Percentiles rank a stretch among this genome's conserved stretches.
Conservation (phyloP, 192 early-diverging fungal species). For the Backusella mclennaniae region DNA sequence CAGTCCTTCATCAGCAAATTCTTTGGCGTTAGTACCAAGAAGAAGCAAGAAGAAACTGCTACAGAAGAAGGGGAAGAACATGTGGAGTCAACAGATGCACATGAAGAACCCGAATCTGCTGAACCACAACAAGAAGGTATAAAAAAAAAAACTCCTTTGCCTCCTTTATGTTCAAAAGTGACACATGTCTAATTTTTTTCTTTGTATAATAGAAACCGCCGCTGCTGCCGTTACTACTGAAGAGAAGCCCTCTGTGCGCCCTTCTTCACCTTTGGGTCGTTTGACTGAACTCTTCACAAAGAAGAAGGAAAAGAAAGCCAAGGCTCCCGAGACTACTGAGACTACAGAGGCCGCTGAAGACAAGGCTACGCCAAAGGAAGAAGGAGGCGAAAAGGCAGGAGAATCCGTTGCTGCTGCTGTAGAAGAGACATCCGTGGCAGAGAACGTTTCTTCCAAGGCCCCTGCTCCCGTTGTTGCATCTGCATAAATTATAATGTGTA, state of each 20-base stretch:
- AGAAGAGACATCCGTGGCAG: constrained; percentile 3
- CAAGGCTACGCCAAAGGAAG: background rate
- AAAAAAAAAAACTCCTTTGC: background rate
- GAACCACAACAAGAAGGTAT: constrained; percentile 1
- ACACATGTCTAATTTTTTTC: background rate
- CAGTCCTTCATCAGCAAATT: constrained; percentile 22
- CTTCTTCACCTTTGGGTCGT: constrained; percentile 23
- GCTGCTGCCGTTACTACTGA: background rate
- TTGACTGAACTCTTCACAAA: constrained; percentile 15
- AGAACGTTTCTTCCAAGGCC: background rate
- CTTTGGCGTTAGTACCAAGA: constrained; percentile 6
- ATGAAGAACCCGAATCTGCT: background rate
- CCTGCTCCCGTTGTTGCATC: constrained; percentile 6
- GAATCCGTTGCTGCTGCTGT: background rate
- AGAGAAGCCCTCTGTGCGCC: background rate
- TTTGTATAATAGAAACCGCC: background rate
- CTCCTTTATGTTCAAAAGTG: background rate
- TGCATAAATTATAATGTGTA: constrained; percentile 7
- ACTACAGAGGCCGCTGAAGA: background rate
- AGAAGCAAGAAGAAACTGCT: background rate
- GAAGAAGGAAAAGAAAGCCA: constrained; percentile 17
- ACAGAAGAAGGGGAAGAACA: background rate
- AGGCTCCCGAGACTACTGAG: background rate
- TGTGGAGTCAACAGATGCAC: background rate
- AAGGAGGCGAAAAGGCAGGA: background rate